These are phyloP conservation scores for Hymenotorrendiella dingleyae DNA, from an alignment of 2,329 filamentous ascomycete genomes.

Conservation along the genomic window DNA sequence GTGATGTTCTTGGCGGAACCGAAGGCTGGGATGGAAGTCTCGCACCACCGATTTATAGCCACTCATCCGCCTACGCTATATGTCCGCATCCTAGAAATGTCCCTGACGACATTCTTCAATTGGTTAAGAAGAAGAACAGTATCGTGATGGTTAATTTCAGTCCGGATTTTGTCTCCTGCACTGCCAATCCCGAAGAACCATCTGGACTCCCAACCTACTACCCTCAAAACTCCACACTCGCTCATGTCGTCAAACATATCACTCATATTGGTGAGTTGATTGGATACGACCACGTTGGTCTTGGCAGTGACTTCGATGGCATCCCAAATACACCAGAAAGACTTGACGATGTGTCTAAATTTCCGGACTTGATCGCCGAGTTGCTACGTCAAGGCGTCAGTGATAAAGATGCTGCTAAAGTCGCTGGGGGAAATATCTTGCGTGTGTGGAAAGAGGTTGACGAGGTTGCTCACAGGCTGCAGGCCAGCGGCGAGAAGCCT, in stretches of 20 bases:
- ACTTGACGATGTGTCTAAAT: conserved; percentile 80
- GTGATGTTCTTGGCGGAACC: conserved; percentile 65
- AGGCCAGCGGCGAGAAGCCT: conserved; percentile 44
- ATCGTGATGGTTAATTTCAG: conserved; percentile 90
- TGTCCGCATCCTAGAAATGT: conserved; percentile 91
- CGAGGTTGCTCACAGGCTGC: conserved; percentile 59
- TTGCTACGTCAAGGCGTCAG: conserved; percentile 68
- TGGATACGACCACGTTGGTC: conserved; percentile 80
- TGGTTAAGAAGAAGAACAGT: conserved; percentile 67
- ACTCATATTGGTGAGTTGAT: conserved; percentile 75
- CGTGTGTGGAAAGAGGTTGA: conserved; percentile 82
- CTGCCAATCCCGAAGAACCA: conserved; percentile 42
- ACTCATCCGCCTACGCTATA: conserved; percentile 73
- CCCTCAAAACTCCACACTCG: conserved; percentile 64
- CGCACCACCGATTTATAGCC: conserved; percentile 83
- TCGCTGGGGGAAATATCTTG: conserved; percentile 75
- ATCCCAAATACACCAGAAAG: conserved; percentile 63
- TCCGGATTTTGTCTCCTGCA: conserved; percentile 76
- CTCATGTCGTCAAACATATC: conserved; percentile 75
- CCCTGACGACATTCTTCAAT: conserved; percentile 71
- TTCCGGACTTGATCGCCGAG: conserved; percentile 70
- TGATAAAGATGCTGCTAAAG: conserved; percentile 65
- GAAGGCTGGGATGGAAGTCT: conserved; percentile 62
- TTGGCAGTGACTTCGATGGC: conserved; percentile 87
- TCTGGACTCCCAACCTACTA: conserved; percentile 64